Percentiles rank a stretch among this genome's conserved stretches.
phyloP scores from a whole-genome alignment of 1,139 yeast species.

The Hemisphaericaspora xylofermentans region DNA sequence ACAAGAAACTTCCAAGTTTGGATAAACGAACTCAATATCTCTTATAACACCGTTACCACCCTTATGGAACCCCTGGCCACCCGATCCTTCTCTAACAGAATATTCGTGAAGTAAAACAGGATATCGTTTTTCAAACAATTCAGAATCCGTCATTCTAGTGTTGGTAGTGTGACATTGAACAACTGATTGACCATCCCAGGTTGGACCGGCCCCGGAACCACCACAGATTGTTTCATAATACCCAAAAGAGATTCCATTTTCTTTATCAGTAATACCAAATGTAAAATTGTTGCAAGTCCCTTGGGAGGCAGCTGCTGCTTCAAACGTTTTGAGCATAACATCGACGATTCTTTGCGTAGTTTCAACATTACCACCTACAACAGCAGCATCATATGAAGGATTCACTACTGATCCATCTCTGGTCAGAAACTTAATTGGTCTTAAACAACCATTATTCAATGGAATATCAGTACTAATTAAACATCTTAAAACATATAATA shows the following conservation, averaged over 20 bases:
- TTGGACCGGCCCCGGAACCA: conserved; percentile 51
- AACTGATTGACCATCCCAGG: conserved; percentile 48
- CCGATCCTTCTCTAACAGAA: conserved; percentile 39
- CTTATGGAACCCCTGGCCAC: conserved; percentile 40
- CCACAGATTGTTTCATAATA: conserved; percentile 52
- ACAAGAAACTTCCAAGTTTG: conserved; percentile 41
- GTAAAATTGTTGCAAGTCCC: conserved; percentile 52
- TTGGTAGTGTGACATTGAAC: conserved; percentile 52
- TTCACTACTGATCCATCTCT: conserved; percentile 69
- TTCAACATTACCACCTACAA: conserved; percentile 87
- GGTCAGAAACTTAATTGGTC: conserved; percentile 64
- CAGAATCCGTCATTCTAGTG: conserved; percentile 49
- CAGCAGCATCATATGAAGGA: conserved; percentile 78
- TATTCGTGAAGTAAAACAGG: conserved; percentile 46
- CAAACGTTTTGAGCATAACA: conserved; percentile 71
- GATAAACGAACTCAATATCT: conserved; percentile 45
- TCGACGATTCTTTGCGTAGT: conserved; percentile 84
- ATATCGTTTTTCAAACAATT: conserved; percentile 46
- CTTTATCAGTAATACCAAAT: conserved; percentile 43
- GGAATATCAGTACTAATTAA: conserved; percentile 79
- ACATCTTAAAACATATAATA: conserved; percentile 73
- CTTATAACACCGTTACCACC: conserved; percentile 50
- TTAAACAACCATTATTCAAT: conserved; percentile 78
- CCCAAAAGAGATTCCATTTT: conserved; percentile 40
- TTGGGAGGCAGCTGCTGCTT: conserved; percentile 63